Conservation (phyloP, 768 basidiomycete species). For the Mycena kentingensis region DNA sequence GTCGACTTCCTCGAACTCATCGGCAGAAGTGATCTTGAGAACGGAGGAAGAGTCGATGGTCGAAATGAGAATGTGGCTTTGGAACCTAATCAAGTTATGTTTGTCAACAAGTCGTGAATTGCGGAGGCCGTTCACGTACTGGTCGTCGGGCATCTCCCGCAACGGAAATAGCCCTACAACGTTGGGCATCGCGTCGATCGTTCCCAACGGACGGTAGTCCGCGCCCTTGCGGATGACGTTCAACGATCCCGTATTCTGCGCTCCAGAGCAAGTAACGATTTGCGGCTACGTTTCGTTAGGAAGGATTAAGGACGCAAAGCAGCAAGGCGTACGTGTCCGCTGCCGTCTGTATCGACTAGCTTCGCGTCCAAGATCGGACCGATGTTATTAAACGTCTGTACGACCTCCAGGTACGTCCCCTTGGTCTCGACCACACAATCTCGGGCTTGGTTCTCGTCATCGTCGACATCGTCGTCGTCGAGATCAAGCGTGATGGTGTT, state of each 20-base stretch:
- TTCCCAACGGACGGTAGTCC: constrained; percentile 68
- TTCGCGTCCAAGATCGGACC: constrained; percentile 83
- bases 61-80: constrained; percentile 62
- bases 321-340: constrained; percentile 60
- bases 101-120: neutral
- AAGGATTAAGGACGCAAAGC: neutral
- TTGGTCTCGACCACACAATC: constrained; percentile 53
- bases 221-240: constrained; percentile 82
- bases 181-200: constrained; percentile 55
- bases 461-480: constrained; percentile 41
- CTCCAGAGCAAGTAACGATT: constrained; percentile 86
- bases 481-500: constrained; percentile 36
- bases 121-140: constrained; percentile 40
- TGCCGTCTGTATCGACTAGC: constrained; percentile 71
- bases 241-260: constrained; percentile 71
- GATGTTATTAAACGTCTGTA: constrained; percentile 73
- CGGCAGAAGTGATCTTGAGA: constrained; percentile 51
- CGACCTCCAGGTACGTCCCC: constrained; percentile 60
- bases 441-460: constrained; percentile 30
- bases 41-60: constrained; percentile 57
- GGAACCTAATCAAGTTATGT: constrained; percentile 37
- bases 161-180: constrained; percentile 68
- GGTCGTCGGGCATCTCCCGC: constrained; percentile 45
- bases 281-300: constrained; percentile 51
- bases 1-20: constrained; percentile 44